Evolutionary conservation across 2,329 filamentous ascomycete species (phyloP).

Genomic region (Xylaria digitata): DNA sequence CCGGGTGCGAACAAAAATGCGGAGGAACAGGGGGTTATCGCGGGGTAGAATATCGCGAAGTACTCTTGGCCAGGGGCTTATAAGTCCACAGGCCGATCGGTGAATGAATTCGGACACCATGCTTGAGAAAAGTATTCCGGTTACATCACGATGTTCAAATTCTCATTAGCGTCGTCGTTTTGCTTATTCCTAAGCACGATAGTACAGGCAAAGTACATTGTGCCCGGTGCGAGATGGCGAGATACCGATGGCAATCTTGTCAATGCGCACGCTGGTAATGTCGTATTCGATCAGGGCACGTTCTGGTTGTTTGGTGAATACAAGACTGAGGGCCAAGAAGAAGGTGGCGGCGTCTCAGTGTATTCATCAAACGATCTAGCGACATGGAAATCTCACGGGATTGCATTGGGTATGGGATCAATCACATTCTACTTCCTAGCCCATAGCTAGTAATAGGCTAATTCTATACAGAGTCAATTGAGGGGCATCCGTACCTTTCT

Average conservation of each 20-base stretch:
- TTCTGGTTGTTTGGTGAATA: constrained; percentile 73
- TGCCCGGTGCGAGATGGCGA: constrained; percentile 69
- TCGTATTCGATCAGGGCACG: constrained; percentile 64
- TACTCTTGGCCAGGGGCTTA: constrained; percentile 27
- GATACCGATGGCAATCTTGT: constrained; percentile 70
- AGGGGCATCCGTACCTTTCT: constrained; percentile 66
- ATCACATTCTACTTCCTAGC: background rate
- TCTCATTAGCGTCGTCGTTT: constrained; percentile 8
- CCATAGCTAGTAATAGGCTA: constrained; percentile 7
- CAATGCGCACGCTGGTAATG: constrained; percentile 70
- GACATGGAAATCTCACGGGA: constrained; percentile 68
- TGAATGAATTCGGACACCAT: constrained; percentile 16
- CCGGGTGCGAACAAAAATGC: background rate
- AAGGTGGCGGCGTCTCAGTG: constrained; percentile 70
- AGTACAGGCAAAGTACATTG: constrained; percentile 64
- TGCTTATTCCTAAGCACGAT: constrained; percentile 40
- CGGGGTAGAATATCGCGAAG: constrained; percentile 36
- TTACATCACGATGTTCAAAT: constrained; percentile 22
- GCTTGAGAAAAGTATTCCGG: background rate
- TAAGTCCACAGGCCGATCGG: constrained; percentile 7
- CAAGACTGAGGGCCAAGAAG: constrained; percentile 67
- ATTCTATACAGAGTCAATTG: constrained; percentile 57
- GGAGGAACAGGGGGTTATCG: constrained; percentile 24
- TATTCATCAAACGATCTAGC: constrained; percentile 71
- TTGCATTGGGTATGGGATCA: constrained; percentile 62